These are phyloP conservation scores for Penicillium macrosclerotiorum DNA, from an alignment of 495 filamentous ascomycete species.

Conservation along the genomic window DNA sequence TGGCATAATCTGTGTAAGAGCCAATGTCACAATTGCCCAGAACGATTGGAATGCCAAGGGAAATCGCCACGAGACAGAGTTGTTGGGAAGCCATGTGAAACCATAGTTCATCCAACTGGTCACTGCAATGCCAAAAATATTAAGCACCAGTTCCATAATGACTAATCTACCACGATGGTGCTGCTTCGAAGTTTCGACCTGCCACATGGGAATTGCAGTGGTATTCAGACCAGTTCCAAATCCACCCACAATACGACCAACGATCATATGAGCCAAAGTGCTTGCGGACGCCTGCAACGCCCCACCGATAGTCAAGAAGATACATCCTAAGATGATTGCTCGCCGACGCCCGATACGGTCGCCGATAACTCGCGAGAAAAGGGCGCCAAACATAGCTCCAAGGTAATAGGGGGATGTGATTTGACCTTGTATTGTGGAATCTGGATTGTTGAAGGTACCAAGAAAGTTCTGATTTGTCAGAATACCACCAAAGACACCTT, in stretches of 20 bases:
- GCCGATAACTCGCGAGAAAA: constrained; percentile 61
- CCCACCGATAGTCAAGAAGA: constrained; percentile 72
- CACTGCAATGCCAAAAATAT: constrained; percentile 1
- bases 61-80: constrained; percentile 41
- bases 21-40: constrained; percentile 19
- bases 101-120: constrained; percentile 54
- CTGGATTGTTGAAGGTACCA: background rate
- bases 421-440: background rate
- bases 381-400: constrained; percentile 67
- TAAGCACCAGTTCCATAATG: background rate
- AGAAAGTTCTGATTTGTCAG: constrained; percentile 1
- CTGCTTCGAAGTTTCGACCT: constrained; percentile 40
- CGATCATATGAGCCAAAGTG: constrained; percentile 59
- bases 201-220: constrained; percentile 67
- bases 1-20: constrained; percentile 22
- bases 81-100: constrained; percentile 19
- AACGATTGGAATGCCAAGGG: constrained; percentile 44
- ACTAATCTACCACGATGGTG: constrained; percentile 6
- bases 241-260: constrained; percentile 67
- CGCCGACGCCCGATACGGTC: constrained; percentile 62
- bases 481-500: no score
- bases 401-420: constrained; percentile 38
- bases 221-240: constrained; percentile 71
- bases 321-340: constrained; percentile 56
- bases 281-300: constrained; percentile 59